Evolutionary conservation across 2,329 filamentous ascomycete genomes (phyloP).

Genomic region (Calonectria honghensis): DNA sequence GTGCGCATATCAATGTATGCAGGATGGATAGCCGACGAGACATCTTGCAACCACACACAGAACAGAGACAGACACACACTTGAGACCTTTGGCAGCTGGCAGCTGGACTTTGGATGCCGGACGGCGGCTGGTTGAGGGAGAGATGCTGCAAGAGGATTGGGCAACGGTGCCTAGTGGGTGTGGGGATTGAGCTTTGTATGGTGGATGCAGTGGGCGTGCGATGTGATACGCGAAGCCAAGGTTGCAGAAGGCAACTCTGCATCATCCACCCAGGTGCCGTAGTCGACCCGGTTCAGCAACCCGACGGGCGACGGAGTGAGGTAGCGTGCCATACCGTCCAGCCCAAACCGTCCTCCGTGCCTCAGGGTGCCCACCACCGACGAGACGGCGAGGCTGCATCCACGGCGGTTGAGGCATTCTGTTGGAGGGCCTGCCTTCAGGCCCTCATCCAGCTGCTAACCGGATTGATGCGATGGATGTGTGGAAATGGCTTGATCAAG

Average conservation of each 20-base stretch:
- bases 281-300: conserved; percentile 22
- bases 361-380: conserved; percentile 21
- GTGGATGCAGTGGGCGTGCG: conserved; percentile 32
- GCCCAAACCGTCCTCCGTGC: conserved; percentile 3
- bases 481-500: conserved; percentile 1
- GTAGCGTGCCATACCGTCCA: conserved; percentile 28
- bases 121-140: conserved; percentile 39
- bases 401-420: conserved; percentile 1
- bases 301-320: conserved; percentile 10
- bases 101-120: conserved; percentile 39
- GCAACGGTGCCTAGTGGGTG: conserved; percentile 21
- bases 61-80: conserved; percentile 17
- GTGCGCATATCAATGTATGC: conserved; percentile 11
- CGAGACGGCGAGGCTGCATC: conserved; percentile 25
- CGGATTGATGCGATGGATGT: neutral
- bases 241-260: conserved; percentile 35
- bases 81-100: conserved; percentile 23
- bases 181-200: conserved; percentile 34
- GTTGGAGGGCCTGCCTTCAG: conserved; percentile 20
- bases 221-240: conserved; percentile 41
- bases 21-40: conserved; percentile 17
- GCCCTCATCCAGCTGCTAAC: neutral
- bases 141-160: conserved; percentile 50
- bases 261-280: conserved; percentile 39
- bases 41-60: conserved; percentile 11